Conservation (phyloP, 306 rosid genomes). For the Vigna reflexopilosa region DNA sequence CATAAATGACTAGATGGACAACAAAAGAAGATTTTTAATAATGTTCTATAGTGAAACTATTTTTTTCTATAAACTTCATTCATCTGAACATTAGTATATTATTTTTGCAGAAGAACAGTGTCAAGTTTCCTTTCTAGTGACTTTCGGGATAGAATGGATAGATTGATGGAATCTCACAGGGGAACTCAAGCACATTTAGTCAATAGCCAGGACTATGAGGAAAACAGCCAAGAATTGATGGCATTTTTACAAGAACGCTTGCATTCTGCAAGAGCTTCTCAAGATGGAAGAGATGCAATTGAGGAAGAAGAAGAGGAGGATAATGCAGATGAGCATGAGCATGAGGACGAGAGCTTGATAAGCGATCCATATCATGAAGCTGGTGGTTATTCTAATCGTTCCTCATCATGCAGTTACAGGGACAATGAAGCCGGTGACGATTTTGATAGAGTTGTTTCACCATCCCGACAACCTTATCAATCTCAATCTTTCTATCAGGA, state of each 20-base stretch:
- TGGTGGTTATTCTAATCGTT: slow-evolving; percentile 55
- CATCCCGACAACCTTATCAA: slow-evolving; percentile 57
- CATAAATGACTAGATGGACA: neutral
- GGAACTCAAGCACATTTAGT: slow-evolving; percentile 54
- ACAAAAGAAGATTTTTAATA: neutral
- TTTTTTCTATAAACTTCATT: slow-evolving; percentile 27
- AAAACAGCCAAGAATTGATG: slow-evolving; percentile 45
- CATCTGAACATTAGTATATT: slow-evolving; percentile 28
- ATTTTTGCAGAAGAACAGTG: slow-evolving; percentile 73
- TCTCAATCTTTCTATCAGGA: slow-evolving; percentile 47
- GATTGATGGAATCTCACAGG: slow-evolving; percentile 67
- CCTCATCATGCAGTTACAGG: slow-evolving; percentile 75
- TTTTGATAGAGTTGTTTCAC: slow-evolving; percentile 56
- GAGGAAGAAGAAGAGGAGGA: slow-evolving; percentile 44
- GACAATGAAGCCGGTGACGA: slow-evolving; percentile 73
- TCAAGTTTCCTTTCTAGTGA: slow-evolving; percentile 78
- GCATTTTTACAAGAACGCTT: slow-evolving; percentile 44
- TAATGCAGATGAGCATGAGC: neutral
- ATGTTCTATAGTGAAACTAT: neutral
- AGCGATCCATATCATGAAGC: slow-evolving; percentile 57
- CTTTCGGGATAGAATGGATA: slow-evolving; percentile 71
- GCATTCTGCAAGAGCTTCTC: slow-evolving; percentile 27
- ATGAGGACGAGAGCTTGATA: slow-evolving; percentile 54
- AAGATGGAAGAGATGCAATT: slow-evolving; percentile 21
- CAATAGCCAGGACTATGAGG: slow-evolving; percentile 46